Conservation (phyloP, 169 alveolate species). For the Eimeria acervulina region DNA sequence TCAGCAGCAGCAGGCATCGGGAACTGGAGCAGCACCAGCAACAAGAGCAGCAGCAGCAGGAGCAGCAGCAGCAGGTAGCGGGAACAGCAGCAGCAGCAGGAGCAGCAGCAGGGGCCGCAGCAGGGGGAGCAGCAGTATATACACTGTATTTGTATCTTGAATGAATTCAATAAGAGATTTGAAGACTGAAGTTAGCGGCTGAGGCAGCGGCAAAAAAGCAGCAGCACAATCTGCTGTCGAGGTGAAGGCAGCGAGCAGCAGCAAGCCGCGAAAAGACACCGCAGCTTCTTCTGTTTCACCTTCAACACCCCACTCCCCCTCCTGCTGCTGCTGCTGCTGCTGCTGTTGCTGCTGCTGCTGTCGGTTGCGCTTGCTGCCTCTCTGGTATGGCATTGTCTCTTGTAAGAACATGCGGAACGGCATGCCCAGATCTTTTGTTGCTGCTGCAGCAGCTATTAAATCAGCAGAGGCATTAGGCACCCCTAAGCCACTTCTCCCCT, state of each 20-base stretch:
- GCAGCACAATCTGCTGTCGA: conserved; percentile 78
- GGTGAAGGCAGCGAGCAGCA: conserved; percentile 73
- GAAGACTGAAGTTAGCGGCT: not conserved
- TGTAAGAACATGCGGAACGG: too few species aligned
- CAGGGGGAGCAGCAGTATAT: not conserved
- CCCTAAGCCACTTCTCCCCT: too few species aligned
- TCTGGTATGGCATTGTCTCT: too few species aligned
- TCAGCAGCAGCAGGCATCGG: too few species aligned
- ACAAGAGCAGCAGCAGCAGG: conserved; percentile 1
- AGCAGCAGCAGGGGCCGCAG: not conserved
- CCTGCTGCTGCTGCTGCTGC: conserved; percentile 38
- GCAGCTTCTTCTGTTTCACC: too few species aligned
- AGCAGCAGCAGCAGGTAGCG: too few species aligned
- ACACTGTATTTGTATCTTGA: conserved; percentile 52
- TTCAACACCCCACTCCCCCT: not conserved
- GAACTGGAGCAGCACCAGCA: too few species aligned
- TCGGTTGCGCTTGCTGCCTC: too few species aligned
- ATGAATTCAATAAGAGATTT: conserved; percentile 37
- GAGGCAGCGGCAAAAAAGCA: conserved; percentile 37
- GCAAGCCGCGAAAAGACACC: conserved; percentile 39
- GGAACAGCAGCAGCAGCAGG: conserved; percentile 22
- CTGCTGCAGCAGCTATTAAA: too few species aligned
- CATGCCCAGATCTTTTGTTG: too few species aligned
- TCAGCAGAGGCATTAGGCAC: too few species aligned
- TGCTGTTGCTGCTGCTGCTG: conserved; percentile 48